Percentiles rank a stretch among this genome's conserved stretches.
Evolutionary conservation across 164 flowering plant genomes (phyloP).

Genomic region (Hamamelis virginiana): DNA sequence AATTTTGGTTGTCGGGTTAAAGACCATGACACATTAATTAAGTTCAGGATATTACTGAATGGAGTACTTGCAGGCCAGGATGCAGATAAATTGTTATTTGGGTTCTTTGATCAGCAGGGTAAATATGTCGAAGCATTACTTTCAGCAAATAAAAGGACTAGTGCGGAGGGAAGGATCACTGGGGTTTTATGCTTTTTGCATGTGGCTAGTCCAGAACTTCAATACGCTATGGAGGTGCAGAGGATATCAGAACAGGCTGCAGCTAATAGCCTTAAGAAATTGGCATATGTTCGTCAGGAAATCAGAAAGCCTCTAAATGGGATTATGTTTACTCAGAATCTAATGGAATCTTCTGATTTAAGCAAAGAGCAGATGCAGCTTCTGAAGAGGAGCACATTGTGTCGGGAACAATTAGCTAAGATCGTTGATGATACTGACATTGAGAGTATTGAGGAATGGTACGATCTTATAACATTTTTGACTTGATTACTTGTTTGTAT

Average conservation of each 20-base stretch:
- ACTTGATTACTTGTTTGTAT: not conserved
- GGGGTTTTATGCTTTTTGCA: slow-evolving; percentile 74
- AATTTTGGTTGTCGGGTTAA: slow-evolving; percentile 59
- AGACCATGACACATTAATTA: slow-evolving; percentile 66
- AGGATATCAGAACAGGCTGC: slow-evolving; percentile 67
- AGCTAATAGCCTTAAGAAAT: slow-evolving; percentile 42
- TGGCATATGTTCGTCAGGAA: slow-evolving; percentile 60
- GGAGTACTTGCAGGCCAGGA: slow-evolving; percentile 54
- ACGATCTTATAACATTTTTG: slow-evolving; percentile 17
- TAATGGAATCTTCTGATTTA: slow-evolving; percentile 54
- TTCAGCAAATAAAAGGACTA: slow-evolving; percentile 50
- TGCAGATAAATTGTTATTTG: slow-evolving; percentile 54
- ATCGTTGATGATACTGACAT: slow-evolving; percentile 59
- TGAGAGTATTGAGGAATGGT: slow-evolving; percentile 72
- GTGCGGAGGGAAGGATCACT: slow-evolving; percentile 52
- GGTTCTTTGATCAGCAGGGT: slow-evolving; percentile 50
- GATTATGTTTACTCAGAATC: slow-evolving; percentile 40
- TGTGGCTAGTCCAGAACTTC: slow-evolving; percentile 76
- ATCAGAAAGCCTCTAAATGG: slow-evolving; percentile 60
- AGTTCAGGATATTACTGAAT: slow-evolving; percentile 55
- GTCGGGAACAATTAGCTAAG: slow-evolving; percentile 61
- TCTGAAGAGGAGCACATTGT: slow-evolving; percentile 40
- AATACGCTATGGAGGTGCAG: slow-evolving; percentile 65
- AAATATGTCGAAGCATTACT: slow-evolving; percentile 63
- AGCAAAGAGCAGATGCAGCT: slow-evolving; percentile 52